Evolutionary conservation across 805 yeast genomes (phyloP), one percentile per base, ranked within the genome.

Genomic region (Sugiyamaella americana): DNA sequence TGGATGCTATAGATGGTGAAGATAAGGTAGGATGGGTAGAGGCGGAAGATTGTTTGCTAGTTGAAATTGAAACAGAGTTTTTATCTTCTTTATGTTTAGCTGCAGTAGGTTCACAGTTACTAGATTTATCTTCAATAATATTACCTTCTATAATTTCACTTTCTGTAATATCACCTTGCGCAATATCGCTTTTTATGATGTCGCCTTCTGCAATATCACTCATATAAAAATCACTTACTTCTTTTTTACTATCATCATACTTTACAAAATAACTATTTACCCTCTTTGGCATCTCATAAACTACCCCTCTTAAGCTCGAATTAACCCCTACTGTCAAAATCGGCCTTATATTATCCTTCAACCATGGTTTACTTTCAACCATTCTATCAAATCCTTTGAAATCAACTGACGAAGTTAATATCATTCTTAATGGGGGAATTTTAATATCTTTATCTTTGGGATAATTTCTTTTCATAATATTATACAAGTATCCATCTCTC

Each of bases 311-410:
- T 11, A 20, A 23, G 11, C 40, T 19, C 17, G 46, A 35, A 10
- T 40, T 40, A 17, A 40, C 23, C 2, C 46, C 46, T 23, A 43
- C 20, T 11, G 40, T 34, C 8, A 43, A 21, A 2, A 43, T 8
- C 11, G 46, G 46, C 10, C 40, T 17, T 22, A 36, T 35, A 36
- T 24, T 38, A 13, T 26, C 32, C 32, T 35, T 26, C 18, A 36
- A 30, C 46, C 46, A 43, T 11, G 21, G 16, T 17, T 43, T 43
- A 5, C 23, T n/a, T n/a, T 18, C 29, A 13, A 40, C 29, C n/a
- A 43, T 22, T 16, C 37, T 22, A 5, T 30, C n/a, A 8, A 43
- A 22, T 23, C 16, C 19, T 3, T 21, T 13, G 24, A 32, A 43
- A 35, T 43, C 46, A 3, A 35, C 41, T 2, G 46, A 35, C n/a